A percentile compares a stretch with the other conserved stretches of the same genome.
Conservation (phyloP, 192 early-diverging fungal genomes). For the Coemansia sp. region DNA sequence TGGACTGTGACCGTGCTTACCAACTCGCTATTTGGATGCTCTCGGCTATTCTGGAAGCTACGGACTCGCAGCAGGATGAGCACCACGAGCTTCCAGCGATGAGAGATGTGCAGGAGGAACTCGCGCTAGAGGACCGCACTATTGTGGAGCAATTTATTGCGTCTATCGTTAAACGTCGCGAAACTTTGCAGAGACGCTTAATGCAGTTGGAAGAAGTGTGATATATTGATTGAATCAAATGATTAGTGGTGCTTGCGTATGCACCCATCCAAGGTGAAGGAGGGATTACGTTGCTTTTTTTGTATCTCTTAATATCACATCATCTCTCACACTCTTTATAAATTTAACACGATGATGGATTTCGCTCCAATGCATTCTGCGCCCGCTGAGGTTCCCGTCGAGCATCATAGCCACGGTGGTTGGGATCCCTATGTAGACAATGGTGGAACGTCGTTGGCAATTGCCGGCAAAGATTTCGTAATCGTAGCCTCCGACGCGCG, state of each 20-base stretch:
- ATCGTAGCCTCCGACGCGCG: constrained; percentile 95
- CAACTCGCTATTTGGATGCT: constrained; percentile 77
- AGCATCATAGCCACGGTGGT: constrained; percentile 53
- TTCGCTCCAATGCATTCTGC: constrained; percentile 19
- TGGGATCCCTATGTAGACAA: constrained; percentile 95
- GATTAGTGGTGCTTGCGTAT: constrained; percentile 20
- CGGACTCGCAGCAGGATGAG: neutral
- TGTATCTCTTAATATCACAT: neutral
- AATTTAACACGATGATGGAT: constrained; percentile 22
- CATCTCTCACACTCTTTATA: neutral
- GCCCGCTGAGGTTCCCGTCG: constrained; percentile 21
- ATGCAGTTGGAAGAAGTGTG: constrained; percentile 24
- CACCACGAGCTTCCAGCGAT: neutral
- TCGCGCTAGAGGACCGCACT: constrained; percentile 46
- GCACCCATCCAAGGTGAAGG: neutral
- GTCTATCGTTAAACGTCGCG: constrained; percentile 50
- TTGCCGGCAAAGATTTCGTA: constrained; percentile 95
- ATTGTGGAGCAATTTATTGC: constrained; percentile 55
- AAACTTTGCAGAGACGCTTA: constrained; percentile 41
- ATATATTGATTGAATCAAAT: neutral
- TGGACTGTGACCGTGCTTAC: constrained; percentile 73
- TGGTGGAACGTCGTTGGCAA: constrained; percentile 81
- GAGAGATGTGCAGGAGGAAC: constrained; percentile 21
- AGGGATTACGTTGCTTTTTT: neutral
- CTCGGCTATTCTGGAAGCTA: constrained; percentile 65